phyloP scores from a whole-genome alignment of 192 early-diverging fungal species.

The Mortierella claussenii region DNA sequence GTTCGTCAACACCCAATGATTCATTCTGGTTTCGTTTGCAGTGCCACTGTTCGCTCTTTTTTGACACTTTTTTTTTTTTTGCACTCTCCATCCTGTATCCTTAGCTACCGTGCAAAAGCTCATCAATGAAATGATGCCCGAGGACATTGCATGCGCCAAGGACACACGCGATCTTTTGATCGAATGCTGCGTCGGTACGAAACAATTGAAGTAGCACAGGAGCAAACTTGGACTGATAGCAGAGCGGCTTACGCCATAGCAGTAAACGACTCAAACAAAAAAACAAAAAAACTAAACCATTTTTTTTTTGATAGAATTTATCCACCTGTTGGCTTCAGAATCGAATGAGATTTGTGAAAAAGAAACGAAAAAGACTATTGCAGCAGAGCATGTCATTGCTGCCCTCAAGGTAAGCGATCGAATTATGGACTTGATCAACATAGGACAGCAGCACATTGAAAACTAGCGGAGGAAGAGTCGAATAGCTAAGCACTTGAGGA shows the following conservation, averaged over 20 bases:
- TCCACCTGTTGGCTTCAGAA: constrained; percentile 93
- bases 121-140: constrained; percentile 95
- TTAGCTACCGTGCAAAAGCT: constrained; percentile 93
- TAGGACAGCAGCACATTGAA: too few species aligned
- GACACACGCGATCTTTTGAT: constrained; percentile 94
- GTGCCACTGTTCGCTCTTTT: not conserved
- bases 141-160: constrained; percentile 91
- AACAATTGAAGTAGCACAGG: too few species aligned
- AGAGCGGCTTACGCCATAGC: too few species aligned
- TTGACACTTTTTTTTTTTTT: too few species aligned
- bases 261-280: too few species aligned
- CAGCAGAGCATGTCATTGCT: constrained; percentile 93
- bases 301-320: constrained; percentile 78
- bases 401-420: constrained; percentile 85
- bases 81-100: too few species aligned
- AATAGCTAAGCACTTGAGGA: not conserved
- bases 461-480: not conserved
- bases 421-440: too few species aligned
- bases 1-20: too few species aligned
- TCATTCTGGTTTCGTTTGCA: not conserved
- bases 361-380: constrained; percentile 96
- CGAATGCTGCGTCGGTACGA: constrained; percentile 97
- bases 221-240: too few species aligned
- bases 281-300: not conserved
- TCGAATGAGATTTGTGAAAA: constrained; percentile 98